These are phyloP conservation scores for Raffaelea albimanens DNA, from an alignment of 2,329 filamentous ascomycete genomes.

Conservation along the genomic window DNA sequence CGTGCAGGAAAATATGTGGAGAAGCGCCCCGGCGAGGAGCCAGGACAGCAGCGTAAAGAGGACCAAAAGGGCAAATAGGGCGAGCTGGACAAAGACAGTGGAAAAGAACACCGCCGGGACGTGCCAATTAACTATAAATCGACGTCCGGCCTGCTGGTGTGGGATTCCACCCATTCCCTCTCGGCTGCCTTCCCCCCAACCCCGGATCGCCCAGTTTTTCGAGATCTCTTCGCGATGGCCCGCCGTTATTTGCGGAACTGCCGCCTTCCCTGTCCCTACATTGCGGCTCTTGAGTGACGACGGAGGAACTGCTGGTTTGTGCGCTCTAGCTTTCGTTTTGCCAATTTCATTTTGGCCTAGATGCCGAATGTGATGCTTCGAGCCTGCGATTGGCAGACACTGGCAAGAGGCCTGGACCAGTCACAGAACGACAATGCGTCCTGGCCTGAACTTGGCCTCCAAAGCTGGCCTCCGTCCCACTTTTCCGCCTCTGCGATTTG, in stretches of 20 bases:
- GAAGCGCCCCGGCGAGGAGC: slow-evolving; percentile 12
- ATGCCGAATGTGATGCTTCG: slow-evolving; percentile 15
- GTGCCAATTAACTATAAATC: slow-evolving; percentile 5
- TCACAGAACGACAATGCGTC: slow-evolving; percentile 11
- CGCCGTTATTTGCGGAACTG: neutral
- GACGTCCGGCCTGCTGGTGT: neutral
- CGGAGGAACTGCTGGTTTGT: slow-evolving; percentile 16
- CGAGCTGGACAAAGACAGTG: neutral
- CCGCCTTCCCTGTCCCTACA: neutral
- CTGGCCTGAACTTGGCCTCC: slow-evolving; percentile 13
- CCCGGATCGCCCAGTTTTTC: too few species aligned
- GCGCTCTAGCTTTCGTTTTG: slow-evolving; percentile 1
- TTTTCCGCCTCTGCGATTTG: slow-evolving; percentile 6
- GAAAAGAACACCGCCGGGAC: neutral
- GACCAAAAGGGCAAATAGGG: slow-evolving; percentile 7
- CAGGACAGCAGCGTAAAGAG: too few species aligned
- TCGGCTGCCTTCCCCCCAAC: neutral
- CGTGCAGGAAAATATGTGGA: slow-evolving; percentile 25
- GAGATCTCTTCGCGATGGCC: neutral
- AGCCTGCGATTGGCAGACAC: slow-evolving; percentile 19
- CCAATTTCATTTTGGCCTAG: neutral
- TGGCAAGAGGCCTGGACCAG: slow-evolving; percentile 6
- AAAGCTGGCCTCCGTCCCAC: slow-evolving; percentile 18
- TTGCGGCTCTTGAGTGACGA: slow-evolving; percentile 20
- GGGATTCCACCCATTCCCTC: neutral